Evolutionary conservation across 306 rosid genomes (phyloP).

Genomic region (Rosa chinensis): DNA sequence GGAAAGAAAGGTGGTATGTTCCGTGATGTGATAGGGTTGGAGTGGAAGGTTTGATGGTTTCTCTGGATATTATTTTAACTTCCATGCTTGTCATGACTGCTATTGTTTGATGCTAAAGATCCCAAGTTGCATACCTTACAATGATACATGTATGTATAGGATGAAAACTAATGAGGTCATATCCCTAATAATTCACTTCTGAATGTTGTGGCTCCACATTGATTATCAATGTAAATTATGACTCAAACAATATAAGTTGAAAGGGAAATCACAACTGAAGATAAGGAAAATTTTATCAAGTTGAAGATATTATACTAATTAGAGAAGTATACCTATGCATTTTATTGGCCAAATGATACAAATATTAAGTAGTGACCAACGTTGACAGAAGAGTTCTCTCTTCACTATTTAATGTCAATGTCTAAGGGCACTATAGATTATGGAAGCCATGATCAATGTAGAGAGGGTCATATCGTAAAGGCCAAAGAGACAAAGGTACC

Average conservation of each 20-base stretch:
- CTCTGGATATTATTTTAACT: slow-evolving; percentile 38
- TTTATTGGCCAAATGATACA: neutral
- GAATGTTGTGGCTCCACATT: neutral
- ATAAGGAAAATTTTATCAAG: neutral
- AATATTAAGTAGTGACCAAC: neutral
- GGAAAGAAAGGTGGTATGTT: slow-evolving; percentile 31
- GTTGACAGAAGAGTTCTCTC: neutral
- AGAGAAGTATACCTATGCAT: neutral
- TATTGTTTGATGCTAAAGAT: neutral
- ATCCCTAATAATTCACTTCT: neutral
- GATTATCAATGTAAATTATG: neutral
- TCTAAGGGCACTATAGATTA: neutral
- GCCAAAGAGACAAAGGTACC: neutral
- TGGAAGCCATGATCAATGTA: neutral
- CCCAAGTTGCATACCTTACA: neutral
- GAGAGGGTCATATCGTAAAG: neutral
- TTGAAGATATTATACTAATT: neutral
- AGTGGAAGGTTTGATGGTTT: slow-evolving; percentile 50
- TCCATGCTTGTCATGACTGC: neutral
- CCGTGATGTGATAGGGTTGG: slow-evolving; percentile 42
- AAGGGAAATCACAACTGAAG: neutral
- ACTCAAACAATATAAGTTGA: neutral
- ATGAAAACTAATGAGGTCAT: neutral
- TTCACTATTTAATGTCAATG: neutral
- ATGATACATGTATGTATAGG: neutral